phyloP scores from a whole-genome alignment of 2,329 filamentous ascomycete species.

The Epichloe aotearoae region DNA sequence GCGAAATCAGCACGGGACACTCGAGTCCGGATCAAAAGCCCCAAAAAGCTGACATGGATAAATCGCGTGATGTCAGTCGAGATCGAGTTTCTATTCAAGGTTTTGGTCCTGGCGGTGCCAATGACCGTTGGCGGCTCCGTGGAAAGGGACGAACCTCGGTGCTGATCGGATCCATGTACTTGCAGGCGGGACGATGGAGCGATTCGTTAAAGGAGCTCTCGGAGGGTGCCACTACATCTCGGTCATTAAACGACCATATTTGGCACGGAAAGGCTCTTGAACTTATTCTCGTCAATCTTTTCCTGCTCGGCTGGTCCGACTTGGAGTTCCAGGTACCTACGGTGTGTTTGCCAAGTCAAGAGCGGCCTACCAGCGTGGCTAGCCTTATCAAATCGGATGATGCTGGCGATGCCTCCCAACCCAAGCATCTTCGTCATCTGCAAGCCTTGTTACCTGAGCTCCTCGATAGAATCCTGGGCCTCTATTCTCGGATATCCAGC shows the following conservation, averaged over 20 bases:
- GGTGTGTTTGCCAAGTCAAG: conserved; percentile 38
- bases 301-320: conserved; percentile 74
- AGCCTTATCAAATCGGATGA: conserved; percentile 14
- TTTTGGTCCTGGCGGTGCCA: conserved; percentile 57
- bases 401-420: conserved; percentile 28
- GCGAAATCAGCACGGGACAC: conserved; percentile 20
- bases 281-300: conserved; percentile 65
- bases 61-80: conserved; percentile 35
- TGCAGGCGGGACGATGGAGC: conserved; percentile 80
- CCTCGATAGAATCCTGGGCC: conserved; percentile 57
- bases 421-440: conserved; percentile 40
- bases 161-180: conserved; percentile 70
- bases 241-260: conserved; percentile 76
- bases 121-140: conserved; percentile 66
- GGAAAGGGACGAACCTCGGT: conserved; percentile 69
- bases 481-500: conserved; percentile 58
- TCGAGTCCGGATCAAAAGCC: conserved; percentile 29
- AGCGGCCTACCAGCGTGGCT: conserved; percentile 26
- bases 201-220: conserved; percentile 75
- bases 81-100: conserved; percentile 54
- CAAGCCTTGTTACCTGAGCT: conserved; percentile 56
- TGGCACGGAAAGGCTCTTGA: conserved; percentile 97
- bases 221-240: conserved; percentile 66
- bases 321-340: conserved; percentile 68
- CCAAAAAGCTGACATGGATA: conserved; percentile 25